Percentiles rank a stretch among this genome's conserved stretches.
Conservation (phyloP, 2,329 filamentous ascomycete species). For the Trichoderma asperellum region DNA sequence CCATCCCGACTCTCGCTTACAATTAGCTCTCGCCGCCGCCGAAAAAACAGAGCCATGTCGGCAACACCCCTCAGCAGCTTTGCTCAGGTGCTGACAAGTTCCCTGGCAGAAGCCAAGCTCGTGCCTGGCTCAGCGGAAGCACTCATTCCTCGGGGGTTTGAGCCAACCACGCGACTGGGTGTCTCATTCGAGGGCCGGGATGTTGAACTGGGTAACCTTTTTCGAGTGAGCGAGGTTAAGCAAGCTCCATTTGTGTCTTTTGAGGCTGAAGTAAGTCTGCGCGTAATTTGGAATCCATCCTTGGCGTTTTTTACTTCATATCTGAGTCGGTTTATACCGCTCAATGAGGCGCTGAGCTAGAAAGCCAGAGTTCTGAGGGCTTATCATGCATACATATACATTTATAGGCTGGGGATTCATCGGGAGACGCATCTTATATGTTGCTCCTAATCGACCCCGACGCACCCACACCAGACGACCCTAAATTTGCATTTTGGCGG, state of each 20-base stretch:
- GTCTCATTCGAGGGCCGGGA: slow-evolving; percentile 44
- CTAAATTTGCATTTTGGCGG: slow-evolving; percentile 59
- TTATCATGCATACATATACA: background rate
- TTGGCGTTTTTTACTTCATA: background rate
- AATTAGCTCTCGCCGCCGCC: background rate
- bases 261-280: slow-evolving; percentile 38
- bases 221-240: slow-evolving; percentile 46
- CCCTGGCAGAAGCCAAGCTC: slow-evolving; percentile 46
- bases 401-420: slow-evolving; percentile 34
- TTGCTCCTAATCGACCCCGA: slow-evolving; percentile 58
- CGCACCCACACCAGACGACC: slow-evolving; percentile 58
- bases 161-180: slow-evolving; percentile 46
- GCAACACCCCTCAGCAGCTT: slow-evolving; percentile 28
- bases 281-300: background rate
- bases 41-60: background rate
- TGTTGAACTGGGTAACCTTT: slow-evolving; percentile 45
- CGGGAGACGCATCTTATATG: slow-evolving; percentile 45
- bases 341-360: background rate
- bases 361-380: background rate
- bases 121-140: slow-evolving; percentile 45
- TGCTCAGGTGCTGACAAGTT: slow-evolving; percentile 34
- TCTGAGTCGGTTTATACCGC: background rate
- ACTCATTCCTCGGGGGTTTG: slow-evolving; percentile 49
- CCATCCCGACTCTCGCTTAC: slow-evolving; percentile 6
- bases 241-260: slow-evolving; percentile 45